Conservation (phyloP, 345 rosid genomes). For the Eucalyptus marginata region DNA sequence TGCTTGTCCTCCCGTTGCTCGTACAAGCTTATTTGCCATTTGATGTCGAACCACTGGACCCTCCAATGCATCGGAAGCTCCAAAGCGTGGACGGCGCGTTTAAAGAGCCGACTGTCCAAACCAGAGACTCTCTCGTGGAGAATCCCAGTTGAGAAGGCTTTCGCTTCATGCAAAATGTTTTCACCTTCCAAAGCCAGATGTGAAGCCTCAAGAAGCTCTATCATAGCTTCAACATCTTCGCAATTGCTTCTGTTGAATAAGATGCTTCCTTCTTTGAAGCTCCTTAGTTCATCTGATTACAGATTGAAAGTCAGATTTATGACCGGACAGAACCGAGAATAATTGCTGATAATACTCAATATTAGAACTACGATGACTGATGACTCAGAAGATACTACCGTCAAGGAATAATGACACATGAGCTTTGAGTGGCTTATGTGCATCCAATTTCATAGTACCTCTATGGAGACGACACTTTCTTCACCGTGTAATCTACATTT, state of each 20-base stretch:
- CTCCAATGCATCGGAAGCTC: slow-evolving; percentile 34
- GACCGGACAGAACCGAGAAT: neutral
- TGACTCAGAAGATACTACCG: neutral
- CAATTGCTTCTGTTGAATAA: neutral
- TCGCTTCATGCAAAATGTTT: slow-evolving; percentile 9
- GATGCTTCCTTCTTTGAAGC: slow-evolving; percentile 11
- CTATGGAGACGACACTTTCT: neutral
- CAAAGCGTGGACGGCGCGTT: slow-evolving; percentile 3
- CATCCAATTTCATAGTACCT: neutral
- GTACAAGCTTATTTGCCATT: slow-evolving; percentile 13
- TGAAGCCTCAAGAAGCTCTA: slow-evolving; percentile 38
- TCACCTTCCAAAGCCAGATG: slow-evolving; percentile 20
- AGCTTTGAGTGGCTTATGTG: neutral
- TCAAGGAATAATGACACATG: neutral
- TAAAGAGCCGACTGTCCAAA: neutral
- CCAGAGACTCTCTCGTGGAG: neutral
- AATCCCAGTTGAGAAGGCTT: neutral
- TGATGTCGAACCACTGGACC: slow-evolving; percentile 41
- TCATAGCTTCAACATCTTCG: slow-evolving; percentile 6
- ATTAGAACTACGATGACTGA: neutral
- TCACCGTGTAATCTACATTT: neutral
- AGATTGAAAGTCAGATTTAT: neutral
- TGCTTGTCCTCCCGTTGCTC: neutral
- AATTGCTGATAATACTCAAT: neutral
- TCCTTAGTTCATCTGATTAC: slow-evolving; percentile 11